A percentile compares a stretch with the other conserved stretches of the same genome.
These are phyloP conservation scores for Millerozyma acaciae DNA, from an alignment of 805 yeast species.

Conservation along the genomic window DNA sequence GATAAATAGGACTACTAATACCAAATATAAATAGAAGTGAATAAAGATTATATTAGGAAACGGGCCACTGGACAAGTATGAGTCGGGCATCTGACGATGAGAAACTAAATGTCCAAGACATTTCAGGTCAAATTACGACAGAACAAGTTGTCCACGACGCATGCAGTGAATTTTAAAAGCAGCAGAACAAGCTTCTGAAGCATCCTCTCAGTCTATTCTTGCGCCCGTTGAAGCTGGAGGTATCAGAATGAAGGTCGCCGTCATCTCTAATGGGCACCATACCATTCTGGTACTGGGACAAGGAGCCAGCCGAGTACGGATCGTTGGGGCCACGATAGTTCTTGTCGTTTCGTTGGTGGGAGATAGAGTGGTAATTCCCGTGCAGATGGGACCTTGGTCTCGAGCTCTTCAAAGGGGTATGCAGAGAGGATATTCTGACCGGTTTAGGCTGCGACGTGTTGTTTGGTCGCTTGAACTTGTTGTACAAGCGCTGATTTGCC, in stretches of 20 bases:
- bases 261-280: slow-evolving; percentile 32
- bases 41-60: too few species aligned
- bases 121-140: too few species aligned
- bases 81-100: too few species aligned
- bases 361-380: slow-evolving; percentile 18
- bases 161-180: slow-evolving; percentile 2
- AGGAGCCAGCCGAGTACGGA: too few species aligned
- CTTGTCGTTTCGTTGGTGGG: slow-evolving; percentile 17
- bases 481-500: slow-evolving; percentile 5
- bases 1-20: too few species aligned
- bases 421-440: too few species aligned
- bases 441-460: too few species aligned
- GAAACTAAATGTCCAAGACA: too few species aligned
- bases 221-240: slow-evolving; percentile 27
- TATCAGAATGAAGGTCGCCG: slow-evolving; percentile 36
- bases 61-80: too few species aligned
- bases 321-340: slow-evolving; percentile 9
- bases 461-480: too few species aligned
- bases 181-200: slow-evolving; percentile 7
- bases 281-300: slow-evolving; percentile 30
- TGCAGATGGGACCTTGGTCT: slow-evolving; percentile 13
- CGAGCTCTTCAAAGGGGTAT: slow-evolving; percentile 4
- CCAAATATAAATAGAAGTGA: too few species aligned
- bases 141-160: not conserved
- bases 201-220: slow-evolving; percentile 10